Percentiles rank a stretch among this genome's conserved stretches.
phyloP scores from a whole-genome alignment of 306 rosid genomes.

The Fagus crenata region DNA sequence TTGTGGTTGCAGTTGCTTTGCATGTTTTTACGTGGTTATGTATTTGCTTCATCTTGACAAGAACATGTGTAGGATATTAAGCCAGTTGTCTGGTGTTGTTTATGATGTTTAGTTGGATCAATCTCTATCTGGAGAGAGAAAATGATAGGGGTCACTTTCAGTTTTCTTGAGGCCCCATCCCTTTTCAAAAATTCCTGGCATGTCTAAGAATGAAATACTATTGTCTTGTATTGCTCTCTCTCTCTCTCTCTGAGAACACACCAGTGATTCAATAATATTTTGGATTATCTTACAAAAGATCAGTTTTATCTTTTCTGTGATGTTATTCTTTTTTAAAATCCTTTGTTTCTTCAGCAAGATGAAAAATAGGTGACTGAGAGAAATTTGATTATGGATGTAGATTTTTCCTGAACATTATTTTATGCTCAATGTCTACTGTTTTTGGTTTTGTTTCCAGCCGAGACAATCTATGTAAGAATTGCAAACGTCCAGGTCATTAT shows the following conservation, averaged over 20 bases:
- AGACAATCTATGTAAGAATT: slow-evolving; percentile 96
- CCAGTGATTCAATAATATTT: background rate
- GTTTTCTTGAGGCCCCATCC: background rate
- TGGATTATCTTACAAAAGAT: background rate
- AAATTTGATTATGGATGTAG: background rate
- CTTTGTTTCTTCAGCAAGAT: background rate
- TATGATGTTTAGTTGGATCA: background rate
- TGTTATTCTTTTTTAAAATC: background rate
- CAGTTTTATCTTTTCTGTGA: background rate
- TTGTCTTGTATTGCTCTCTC: background rate
- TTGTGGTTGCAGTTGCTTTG: background rate
- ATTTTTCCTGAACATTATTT: background rate
- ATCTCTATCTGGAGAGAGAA: background rate
- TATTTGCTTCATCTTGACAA: background rate
- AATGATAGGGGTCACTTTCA: background rate
- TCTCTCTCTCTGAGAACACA: background rate
- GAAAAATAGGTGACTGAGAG: too few relatives aligned
- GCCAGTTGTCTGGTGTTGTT: background rate
- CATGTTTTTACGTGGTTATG: background rate
- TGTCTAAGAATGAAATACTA: background rate
- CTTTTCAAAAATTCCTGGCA: background rate
- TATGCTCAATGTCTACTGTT: slow-evolving; percentile 17
- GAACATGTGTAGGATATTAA: background rate
- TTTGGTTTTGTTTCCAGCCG: slow-evolving; percentile 59
- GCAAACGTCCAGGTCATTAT: slow-evolving; percentile 97